Evolutionary conservation across 2,329 filamentous ascomycete genomes (phyloP).

Genomic region (Eutypa lata): DNA sequence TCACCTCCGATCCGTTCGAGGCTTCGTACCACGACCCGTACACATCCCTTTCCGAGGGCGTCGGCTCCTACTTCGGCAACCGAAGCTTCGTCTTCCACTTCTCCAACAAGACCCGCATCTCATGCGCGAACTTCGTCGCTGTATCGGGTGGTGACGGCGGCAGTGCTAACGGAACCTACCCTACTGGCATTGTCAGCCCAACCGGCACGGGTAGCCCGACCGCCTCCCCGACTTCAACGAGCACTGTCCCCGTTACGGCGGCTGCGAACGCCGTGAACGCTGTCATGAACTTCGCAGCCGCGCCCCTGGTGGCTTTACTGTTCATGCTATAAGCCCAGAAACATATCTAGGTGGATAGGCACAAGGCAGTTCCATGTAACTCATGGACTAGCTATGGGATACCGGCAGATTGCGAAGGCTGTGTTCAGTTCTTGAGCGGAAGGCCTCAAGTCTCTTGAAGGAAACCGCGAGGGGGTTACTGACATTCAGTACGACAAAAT

Average conservation of each 20-base stretch:
- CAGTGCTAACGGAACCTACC: constrained; percentile 9
- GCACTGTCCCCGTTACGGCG: not conserved
- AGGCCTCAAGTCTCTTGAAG: no score
- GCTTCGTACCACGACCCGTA: constrained; percentile 54
- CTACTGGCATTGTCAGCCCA: constrained; percentile 7
- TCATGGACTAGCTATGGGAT: no score
- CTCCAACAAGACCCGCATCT: constrained; percentile 60
- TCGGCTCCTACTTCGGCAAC: constrained; percentile 61
- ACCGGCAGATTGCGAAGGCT: no score
- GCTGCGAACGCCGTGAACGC: constrained; percentile 7
- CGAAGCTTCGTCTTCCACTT: constrained; percentile 63
- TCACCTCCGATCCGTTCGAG: constrained; percentile 48
- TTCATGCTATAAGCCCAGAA: constrained; percentile 16
- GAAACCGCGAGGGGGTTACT: no score
- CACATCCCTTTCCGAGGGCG: constrained; percentile 49
- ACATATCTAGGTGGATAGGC: not conserved
- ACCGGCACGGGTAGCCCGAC: constrained; percentile 4
- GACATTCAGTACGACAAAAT: no score
- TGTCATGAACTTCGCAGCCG: constrained; percentile 17
- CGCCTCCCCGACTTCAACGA: constrained; percentile 4
- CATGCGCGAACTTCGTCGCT: constrained; percentile 59
- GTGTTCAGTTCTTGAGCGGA: no score
- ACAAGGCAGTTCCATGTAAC: not conserved
- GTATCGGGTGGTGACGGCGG: constrained; percentile 14
- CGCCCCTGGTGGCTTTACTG: constrained; percentile 16